phyloP scores from a whole-genome alignment of 306 rosid species.

The Pachyrhizus erosus region DNA sequence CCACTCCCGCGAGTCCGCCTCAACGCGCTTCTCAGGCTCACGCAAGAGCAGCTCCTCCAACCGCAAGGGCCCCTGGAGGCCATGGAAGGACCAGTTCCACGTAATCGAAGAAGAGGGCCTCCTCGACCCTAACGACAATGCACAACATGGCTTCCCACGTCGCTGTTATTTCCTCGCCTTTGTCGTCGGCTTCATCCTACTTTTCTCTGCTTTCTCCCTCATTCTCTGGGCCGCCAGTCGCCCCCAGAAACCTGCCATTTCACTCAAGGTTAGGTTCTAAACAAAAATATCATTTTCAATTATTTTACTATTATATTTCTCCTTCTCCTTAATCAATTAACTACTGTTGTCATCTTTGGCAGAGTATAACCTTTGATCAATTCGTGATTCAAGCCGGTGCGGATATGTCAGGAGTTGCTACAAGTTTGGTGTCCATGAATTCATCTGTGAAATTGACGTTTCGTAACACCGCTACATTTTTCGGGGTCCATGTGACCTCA shows the following conservation, averaged over 20 bases:
- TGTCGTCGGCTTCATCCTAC: slow-evolving; percentile 49
- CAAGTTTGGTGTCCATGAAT: slow-evolving; percentile 78
- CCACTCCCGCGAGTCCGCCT: slow-evolving; percentile 87
- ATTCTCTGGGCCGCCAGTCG: slow-evolving; percentile 90
- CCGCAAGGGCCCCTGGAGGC: slow-evolving; percentile 58
- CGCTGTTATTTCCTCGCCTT: slow-evolving; percentile 74
- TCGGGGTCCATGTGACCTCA: slow-evolving; percentile 80
- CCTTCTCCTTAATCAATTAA: neutral
- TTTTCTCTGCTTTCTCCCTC: slow-evolving; percentile 74
- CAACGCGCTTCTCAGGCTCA: slow-evolving; percentile 86
- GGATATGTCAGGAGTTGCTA: slow-evolving; percentile 86
- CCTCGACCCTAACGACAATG: slow-evolving; percentile 50
- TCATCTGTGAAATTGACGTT: slow-evolving; percentile 74
- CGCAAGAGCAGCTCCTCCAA: slow-evolving; percentile 44
- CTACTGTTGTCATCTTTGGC: neutral
- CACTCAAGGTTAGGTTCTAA: slow-evolving; percentile 86
- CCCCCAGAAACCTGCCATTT: slow-evolving; percentile 74
- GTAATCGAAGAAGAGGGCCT: slow-evolving; percentile 90
- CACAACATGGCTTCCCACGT: slow-evolving; percentile 45
- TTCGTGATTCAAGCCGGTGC: slow-evolving; percentile 92
- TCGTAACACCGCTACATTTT: slow-evolving; percentile 85
- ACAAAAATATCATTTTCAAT: too few species aligned
- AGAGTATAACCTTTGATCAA: slow-evolving; percentile 78
- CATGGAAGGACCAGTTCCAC: slow-evolving; percentile 72
- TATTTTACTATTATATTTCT: neutral